These are phyloP conservation scores for Porphyrellus cyaneotinctus DNA, from an alignment of 768 basidiomycete genomes.

Conservation along the genomic window DNA sequence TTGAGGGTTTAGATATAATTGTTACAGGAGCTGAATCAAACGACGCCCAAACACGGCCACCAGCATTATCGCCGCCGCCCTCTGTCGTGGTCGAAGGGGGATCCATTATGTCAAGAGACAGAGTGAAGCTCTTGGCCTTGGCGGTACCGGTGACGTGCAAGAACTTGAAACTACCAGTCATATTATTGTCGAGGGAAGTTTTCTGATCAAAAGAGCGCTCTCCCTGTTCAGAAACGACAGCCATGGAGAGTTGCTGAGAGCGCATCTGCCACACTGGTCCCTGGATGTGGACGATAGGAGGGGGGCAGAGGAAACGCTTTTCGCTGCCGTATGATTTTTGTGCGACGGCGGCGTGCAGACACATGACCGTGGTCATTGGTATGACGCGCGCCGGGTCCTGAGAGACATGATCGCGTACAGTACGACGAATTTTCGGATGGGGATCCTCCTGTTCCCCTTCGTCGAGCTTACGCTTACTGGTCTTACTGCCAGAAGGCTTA, in stretches of 20 bases:
- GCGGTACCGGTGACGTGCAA: conserved; percentile 85
- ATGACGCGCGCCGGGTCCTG: conserved; percentile 71
- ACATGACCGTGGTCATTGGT: conserved; percentile 89
- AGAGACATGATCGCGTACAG: conserved; percentile 76
- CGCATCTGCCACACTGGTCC: conserved; percentile 85
- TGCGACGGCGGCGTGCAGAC: conserved; percentile 87
- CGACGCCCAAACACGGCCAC: conserved; percentile 80
- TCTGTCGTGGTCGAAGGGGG: conserved; percentile 52
- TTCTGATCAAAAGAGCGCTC: conserved; percentile 84
- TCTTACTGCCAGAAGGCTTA: conserved; percentile 35
- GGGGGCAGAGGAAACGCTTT: conserved; percentile 91
- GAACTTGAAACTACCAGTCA: conserved; percentile 89
- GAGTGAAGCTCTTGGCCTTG: conserved; percentile 86
- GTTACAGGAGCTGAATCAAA: conserved; percentile 91
- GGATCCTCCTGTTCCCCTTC: conserved; percentile 53
- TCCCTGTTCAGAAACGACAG: conserved; percentile 78
- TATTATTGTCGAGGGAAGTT: conserved; percentile 74
- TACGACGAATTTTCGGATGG: conserved; percentile 78
- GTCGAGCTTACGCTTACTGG: conserved; percentile 74
- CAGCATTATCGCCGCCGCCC: conserved; percentile 28
- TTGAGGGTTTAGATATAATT: conserved; percentile 95
- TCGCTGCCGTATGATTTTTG: conserved; percentile 97
- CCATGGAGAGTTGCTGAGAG: conserved; percentile 77
- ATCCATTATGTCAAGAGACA: conserved; percentile 81
- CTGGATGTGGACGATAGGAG: conserved; percentile 89